phyloP scores from a whole-genome alignment of 2,329 filamentous ascomycete species.

The Fusarium sp. region DNA sequence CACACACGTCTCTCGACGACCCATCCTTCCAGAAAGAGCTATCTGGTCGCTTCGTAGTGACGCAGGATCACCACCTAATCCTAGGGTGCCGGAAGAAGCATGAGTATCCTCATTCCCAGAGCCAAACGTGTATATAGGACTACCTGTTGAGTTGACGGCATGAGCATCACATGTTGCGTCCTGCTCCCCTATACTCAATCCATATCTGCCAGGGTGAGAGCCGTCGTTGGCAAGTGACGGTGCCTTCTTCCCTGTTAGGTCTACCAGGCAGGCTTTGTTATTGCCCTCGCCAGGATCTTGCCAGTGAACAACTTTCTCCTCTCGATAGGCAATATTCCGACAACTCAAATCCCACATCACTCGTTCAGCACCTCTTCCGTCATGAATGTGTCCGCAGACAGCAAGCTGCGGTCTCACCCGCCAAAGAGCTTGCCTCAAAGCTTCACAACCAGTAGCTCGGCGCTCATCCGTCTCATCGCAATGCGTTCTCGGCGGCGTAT shows the following conservation, averaged over 20 bases:
- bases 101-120: constrained; percentile 40
- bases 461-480: constrained; percentile 64
- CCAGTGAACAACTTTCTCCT: constrained; percentile 64
- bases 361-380: constrained; percentile 72
- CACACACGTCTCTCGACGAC: constrained; percentile 77
- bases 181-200: constrained; percentile 11
- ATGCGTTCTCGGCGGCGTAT: constrained; percentile 74
- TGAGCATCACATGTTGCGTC: constrained; percentile 1
- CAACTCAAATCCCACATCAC: constrained; percentile 69
- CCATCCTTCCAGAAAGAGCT: constrained; percentile 58
- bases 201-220: constrained; percentile 42
- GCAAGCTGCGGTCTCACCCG: constrained; percentile 73
- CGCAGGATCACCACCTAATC: constrained; percentile 58
- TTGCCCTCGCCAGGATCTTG: constrained; percentile 67
- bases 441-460: constrained; percentile 69
- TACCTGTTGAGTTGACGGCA: background rate
- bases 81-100: constrained; percentile 44
- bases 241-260: constrained; percentile 65
- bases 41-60: constrained; percentile 58
- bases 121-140: constrained; percentile 24
- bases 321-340: constrained; percentile 59
- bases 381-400: constrained; percentile 80
- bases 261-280: constrained; percentile 72
- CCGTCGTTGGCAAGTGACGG: constrained; percentile 63
- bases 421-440: constrained; percentile 68